phyloP scores from a whole-genome alignment of 2,329 filamentous ascomycete species.

The Lachnellula occidentalis region DNA sequence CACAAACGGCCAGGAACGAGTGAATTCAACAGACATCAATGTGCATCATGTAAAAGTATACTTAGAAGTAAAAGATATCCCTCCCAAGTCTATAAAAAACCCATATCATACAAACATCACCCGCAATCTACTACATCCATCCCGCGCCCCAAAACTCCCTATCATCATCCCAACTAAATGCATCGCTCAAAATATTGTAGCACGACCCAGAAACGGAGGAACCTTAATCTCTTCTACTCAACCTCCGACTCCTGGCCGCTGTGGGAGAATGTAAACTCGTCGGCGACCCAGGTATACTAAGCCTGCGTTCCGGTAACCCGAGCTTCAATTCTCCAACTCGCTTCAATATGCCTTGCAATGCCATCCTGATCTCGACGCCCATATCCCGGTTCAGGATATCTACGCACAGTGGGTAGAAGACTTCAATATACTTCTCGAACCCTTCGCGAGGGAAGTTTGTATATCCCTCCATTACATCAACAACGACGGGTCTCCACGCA shows the following conservation, averaged over 20 bases:
- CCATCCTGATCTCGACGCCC: constrained; percentile 69
- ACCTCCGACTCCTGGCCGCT: constrained; percentile 17
- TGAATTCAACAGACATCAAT: neutral
- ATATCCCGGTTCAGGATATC: constrained; percentile 80
- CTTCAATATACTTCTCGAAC: constrained; percentile 72
- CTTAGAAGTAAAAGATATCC: neutral
- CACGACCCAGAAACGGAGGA: too few species aligned
- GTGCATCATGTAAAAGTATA: neutral
- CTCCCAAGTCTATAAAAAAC: neutral
- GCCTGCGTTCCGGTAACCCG: constrained; percentile 32
- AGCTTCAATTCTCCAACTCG: constrained; percentile 75
- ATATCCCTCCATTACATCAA: constrained; percentile 93
- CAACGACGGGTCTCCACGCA: constrained; percentile 94
- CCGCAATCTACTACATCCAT: too few species aligned
- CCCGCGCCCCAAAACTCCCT: too few species aligned
- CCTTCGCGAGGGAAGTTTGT: constrained; percentile 73
- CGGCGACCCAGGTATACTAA: constrained; percentile 20
- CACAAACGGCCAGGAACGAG: neutral
- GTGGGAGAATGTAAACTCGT: constrained; percentile 11
- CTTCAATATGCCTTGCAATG: constrained; percentile 70
- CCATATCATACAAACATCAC: neutral
- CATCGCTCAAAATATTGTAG: too few species aligned
- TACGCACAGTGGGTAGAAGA: constrained; percentile 82
- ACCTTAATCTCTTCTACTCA: constrained; percentile 12
- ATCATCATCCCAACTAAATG: too few species aligned